Evolutionary conservation across 1,284 basidiomycete genomes (phyloP).

Genomic region (Calocybe gambosa): DNA sequence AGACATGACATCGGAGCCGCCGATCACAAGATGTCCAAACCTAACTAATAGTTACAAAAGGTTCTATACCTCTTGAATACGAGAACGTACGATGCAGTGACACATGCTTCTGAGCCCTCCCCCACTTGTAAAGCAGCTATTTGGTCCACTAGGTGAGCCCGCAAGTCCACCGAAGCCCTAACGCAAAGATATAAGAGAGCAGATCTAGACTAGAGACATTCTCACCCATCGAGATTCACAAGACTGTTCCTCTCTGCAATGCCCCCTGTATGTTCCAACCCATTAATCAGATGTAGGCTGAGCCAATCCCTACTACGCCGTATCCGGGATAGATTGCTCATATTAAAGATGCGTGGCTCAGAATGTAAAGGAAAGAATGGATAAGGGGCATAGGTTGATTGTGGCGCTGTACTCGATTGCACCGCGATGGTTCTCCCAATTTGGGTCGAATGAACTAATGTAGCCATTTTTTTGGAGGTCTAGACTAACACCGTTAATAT

Average conservation of each 20-base stretch:
- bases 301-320: conserved; percentile 59
- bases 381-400: conserved; percentile 51
- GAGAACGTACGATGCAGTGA: conserved; percentile 45
- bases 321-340: conserved; percentile 47
- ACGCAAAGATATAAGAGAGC: background rate
- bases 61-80: background rate
- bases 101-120: conserved; percentile 12
- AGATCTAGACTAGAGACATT: background rate
- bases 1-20: conserved; percentile 37
- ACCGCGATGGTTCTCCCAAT: background rate
- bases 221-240: conserved; percentile 13
- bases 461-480: conserved; percentile 12
- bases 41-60: conserved; percentile 27
- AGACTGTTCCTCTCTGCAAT: conserved; percentile 7
- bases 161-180: conserved; percentile 12
- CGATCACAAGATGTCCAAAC: conserved; percentile 52
- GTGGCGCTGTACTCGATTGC: conserved; percentile 27
- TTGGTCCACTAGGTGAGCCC: conserved; percentile 9
- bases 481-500: background rate
- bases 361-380: conserved; percentile 51
- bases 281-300: conserved; percentile 27
- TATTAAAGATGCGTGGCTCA: conserved; percentile 41
- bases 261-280: conserved; percentile 23
- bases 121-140: background rate
- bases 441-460: conserved; percentile 17